Evolutionary conservation across 2,329 filamentous ascomycete species (phyloP), one percentile per base, ranked within the genome.

Genomic region (Ophiostoma angusticollis): DNA sequence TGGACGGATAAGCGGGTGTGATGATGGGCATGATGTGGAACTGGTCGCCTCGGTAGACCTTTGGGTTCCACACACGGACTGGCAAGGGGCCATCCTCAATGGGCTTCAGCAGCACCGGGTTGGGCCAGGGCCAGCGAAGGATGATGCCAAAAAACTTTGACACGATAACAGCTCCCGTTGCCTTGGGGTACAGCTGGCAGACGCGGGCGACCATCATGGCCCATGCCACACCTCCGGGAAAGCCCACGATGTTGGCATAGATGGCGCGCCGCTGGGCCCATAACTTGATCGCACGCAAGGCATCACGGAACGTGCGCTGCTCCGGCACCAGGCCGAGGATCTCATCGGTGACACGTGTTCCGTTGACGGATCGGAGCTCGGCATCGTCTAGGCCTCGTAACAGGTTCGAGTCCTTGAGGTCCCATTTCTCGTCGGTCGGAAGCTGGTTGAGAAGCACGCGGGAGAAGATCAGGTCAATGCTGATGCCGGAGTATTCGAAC

Each of bases 1-100:
- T 96, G 35, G 86, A 93, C 3, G 91, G 91, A 56, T 95, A 96
- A 1, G 91, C 87, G 1, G 91, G 91, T 2, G 91, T 98, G 53
- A 98, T 96, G 58, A 98, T 84, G 21, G 91, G 91, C 91, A 98
- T 98, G 37, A 95, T 66, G 58, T 96, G 89, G 49, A 77, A 83
- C 31, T 74, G 74, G 58, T 96, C 91, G 39, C 75, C 73, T 44
- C 77, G 76, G 57, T 93, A 93, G 22, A 85, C 82, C 67, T 80
- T 81, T 24, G 91, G 91, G 53, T 98, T 96, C 89, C 91, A 98
- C 42, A 94, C 81, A 51, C 84, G 78, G 39, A 91, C 81, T 39
- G 83, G 78, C 29, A 93, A 63, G 16, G 81, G 78, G 0, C 82
- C 83, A 47, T 80, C 80, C 55, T 94, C 87, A 47, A 93, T 86